Evolutionary conservation across 192 early-diverging fungal genomes (phyloP).

Genomic region (Umbelopsis ramanniana): DNA sequence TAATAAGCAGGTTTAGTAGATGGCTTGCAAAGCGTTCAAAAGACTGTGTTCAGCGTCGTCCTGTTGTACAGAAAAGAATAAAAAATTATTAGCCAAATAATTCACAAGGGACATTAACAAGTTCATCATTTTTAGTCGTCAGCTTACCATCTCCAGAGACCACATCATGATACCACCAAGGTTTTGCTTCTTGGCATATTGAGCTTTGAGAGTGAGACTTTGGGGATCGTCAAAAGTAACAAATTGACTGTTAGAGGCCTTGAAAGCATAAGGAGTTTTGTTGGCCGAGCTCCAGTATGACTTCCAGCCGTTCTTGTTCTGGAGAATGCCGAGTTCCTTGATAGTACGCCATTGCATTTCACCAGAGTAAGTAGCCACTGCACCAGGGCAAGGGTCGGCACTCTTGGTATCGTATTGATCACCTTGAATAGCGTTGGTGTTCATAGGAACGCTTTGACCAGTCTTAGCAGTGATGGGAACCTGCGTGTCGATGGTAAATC

Average conservation of each 20-base stretch:
- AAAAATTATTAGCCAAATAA: not conserved
- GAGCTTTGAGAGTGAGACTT: constrained; percentile 56
- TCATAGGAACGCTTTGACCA: constrained; percentile 7
- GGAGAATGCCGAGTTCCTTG: not conserved
- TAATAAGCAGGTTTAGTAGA: not conserved
- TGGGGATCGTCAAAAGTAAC: constrained; percentile 73
- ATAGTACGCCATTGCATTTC: constrained; percentile 39
- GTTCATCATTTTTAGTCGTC: no score
- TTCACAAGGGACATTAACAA: not conserved
- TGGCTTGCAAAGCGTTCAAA: constrained; percentile 21
- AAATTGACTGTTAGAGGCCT: constrained; percentile 55
- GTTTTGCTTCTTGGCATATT: constrained; percentile 53
- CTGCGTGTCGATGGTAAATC: constrained; percentile 25
- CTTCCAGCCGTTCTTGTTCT: constrained; percentile 45
- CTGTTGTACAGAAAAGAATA: not conserved
- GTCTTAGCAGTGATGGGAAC: not conserved
- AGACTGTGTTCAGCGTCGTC: constrained; percentile 28
- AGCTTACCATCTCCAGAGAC: constrained; percentile 46
- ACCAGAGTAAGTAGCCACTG: constrained; percentile 28
- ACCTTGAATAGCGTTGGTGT: constrained; percentile 25
- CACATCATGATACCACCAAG: constrained; percentile 72
- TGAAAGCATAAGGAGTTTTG: constrained; percentile 73
- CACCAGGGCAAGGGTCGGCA: constrained; percentile 35
- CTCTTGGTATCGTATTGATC: constrained; percentile 33
- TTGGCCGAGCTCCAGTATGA: constrained; percentile 73